Percentiles rank a stretch among this genome's conserved stretches.
These are phyloP conservation scores for Plasmodium gallinaceum DNA, from an alignment of 169 alveolate genomes.

Conservation along the genomic window DNA sequence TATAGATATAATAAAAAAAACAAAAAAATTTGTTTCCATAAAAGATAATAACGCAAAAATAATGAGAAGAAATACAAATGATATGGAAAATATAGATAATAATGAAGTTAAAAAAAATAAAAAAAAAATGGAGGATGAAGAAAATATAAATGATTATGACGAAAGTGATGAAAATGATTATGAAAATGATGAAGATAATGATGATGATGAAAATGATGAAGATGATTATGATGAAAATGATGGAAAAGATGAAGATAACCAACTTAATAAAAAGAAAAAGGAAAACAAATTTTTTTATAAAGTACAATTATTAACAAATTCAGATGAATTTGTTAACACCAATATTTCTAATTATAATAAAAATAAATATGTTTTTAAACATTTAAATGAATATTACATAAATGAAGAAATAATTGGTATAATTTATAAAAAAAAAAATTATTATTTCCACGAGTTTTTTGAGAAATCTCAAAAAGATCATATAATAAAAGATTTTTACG, in stretches of 20 bases:
- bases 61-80: background rate
- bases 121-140: background rate
- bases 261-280: background rate
- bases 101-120: background rate
- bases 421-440: constrained; percentile 59
- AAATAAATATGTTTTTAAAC: constrained; percentile 38
- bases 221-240: background rate
- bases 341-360: background rate
- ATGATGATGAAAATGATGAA: background rate
- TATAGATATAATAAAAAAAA: background rate
- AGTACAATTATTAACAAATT: constrained; percentile 40
- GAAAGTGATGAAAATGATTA: background rate
- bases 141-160: background rate
- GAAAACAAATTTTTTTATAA: constrained; percentile 6
- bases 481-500: constrained; percentile 33
- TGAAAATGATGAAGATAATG: background rate
- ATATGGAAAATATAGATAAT: background rate
- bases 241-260: background rate
- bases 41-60: background rate
- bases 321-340: constrained; percentile 32
- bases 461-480: constrained; percentile 44
- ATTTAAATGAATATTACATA: constrained; percentile 50
- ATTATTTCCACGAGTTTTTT: constrained; percentile 56
- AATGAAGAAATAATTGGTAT: constrained; percentile 68
- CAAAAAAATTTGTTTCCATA: background rate